Evolutionary conservation across 2,329 filamentous ascomycete species (phyloP).

Genomic region (Trichoderma harzianum): DNA sequence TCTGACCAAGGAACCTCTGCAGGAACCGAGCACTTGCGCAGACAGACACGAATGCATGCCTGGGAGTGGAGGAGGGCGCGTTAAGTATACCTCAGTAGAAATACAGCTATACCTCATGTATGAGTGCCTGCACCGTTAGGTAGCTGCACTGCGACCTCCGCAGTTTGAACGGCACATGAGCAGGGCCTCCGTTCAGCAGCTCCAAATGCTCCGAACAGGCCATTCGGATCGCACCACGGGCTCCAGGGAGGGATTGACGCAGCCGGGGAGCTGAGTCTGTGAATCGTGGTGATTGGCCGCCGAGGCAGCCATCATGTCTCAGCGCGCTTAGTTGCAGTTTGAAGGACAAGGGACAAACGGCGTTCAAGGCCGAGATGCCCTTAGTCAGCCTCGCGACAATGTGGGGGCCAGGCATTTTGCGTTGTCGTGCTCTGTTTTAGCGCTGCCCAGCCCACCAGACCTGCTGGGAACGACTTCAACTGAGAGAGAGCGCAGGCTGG

Average conservation of each 20-base stretch:
- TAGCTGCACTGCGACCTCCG: neutral
- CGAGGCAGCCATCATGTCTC: slow-evolving; percentile 14
- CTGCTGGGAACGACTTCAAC: neutral
- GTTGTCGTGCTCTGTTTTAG: neutral
- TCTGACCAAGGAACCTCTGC: slow-evolving; percentile 12
- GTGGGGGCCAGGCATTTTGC: slow-evolving; percentile 24
- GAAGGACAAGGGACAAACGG: neutral
- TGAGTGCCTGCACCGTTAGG: too few relatives aligned
- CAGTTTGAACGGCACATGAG: neutral
- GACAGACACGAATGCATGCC: slow-evolving; percentile 2
- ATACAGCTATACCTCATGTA: neutral
- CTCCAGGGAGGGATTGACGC: neutral
- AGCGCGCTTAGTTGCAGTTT: slow-evolving; percentile 9
- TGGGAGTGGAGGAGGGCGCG: slow-evolving; percentile 24
- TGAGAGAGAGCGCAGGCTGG: neutral
- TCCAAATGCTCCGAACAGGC: neutral
- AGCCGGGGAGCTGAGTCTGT: slow-evolving; percentile 1
- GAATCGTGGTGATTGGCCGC: slow-evolving; percentile 16
- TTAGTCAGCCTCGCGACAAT: slow-evolving; percentile 40
- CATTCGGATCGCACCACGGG: neutral
- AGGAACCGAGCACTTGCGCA: neutral
- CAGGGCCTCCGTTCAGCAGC: neutral
- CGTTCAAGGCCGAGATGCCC: neutral
- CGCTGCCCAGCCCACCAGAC: neutral
- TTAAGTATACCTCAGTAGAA: slow-evolving; percentile 23